Evolutionary conservation across 352 stramenopile species (phyloP), one percentile per base, ranked within the genome.

Genomic region (Phytophthora rubi): DNA sequence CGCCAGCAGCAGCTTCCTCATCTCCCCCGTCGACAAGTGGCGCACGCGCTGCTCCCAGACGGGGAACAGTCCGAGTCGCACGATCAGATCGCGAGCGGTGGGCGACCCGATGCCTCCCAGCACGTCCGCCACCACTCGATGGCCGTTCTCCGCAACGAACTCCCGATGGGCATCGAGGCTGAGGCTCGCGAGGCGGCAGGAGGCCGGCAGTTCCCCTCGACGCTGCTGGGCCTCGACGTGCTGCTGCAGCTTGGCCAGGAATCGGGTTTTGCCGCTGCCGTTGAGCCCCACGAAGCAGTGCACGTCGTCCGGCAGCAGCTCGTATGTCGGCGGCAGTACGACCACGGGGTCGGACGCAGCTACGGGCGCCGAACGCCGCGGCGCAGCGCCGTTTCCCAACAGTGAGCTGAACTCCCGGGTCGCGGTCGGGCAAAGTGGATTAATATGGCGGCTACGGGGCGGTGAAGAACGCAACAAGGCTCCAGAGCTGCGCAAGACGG

Each of bases 11-110:
- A 98, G 73, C 61, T 98, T 98, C 23, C 93, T 88, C 78, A 98
- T 96, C 80, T 98, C 91, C 61, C 95, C 93, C 4, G 91, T 98
- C 39, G 87, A 97, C 32, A 98, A 80, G 49, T 96, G 89, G 26
- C 70, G 59, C n/a, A 98, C 83, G 39, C 73, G 66, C 58, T 92
- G 85, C 56, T 92, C 85, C 74, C 96, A 91, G 1, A 98, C 79
- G 0, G 90, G 90, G 65, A 88, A 98, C n/a, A 98, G 76, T 13
- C 95, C 95, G 33, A 98, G 85, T n/a, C 92, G 77, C 18, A 98
- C 92, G 21, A 97, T 89, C 13, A 98, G 68, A 65, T 97, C 95
- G 53, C 95, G 78, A 6, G 93, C 91, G 9, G 85, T 73, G 65
- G 81, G 71, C 28, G 87, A 86, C 54, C 86, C 68, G 69, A 94